These are phyloP conservation scores for Coemansia sp. DNA, from an alignment of 192 early-diverging fungal genomes.

Conservation along the genomic window DNA sequence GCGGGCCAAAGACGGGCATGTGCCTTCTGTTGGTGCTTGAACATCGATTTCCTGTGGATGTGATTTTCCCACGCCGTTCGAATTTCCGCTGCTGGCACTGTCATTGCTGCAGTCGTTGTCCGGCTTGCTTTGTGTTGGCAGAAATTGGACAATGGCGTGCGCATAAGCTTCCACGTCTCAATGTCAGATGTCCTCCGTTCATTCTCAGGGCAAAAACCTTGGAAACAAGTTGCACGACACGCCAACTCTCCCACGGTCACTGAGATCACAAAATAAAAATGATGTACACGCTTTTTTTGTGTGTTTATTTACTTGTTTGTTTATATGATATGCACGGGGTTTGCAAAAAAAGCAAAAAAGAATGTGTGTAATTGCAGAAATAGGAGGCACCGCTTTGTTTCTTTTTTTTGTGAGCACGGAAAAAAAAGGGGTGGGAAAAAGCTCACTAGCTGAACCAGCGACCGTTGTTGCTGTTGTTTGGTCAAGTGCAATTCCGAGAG, in stretches of 20 bases:
- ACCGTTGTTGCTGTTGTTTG: not conserved
- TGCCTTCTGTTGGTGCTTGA: not conserved
- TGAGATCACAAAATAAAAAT: not conserved
- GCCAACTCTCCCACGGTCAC: slow-evolving; percentile 33
- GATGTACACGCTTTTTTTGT: not conserved
- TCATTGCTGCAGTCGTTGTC: not conserved
- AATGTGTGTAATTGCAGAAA: not conserved
- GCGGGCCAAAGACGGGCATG: too few relatives aligned
- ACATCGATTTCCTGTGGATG: not conserved
- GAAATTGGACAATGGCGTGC: not conserved
- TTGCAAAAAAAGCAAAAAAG: not conserved
- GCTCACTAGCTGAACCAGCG: not conserved
- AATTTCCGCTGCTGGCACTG: not conserved
- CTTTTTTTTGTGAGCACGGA: not conserved
- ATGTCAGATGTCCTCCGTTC: not conserved
- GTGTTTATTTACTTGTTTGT: not conserved
- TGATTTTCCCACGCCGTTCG: not conserved
- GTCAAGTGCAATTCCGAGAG: not conserved
- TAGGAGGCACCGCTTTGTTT: not conserved
- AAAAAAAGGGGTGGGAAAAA: not conserved
- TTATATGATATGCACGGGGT: not conserved
- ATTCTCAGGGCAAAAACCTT: not conserved
- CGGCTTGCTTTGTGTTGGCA: not conserved
- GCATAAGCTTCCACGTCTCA: not conserved
- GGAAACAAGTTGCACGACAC: not conserved